Evolutionary conservation across 352 stramenopile species (phyloP).

Genomic region (Phytophthora europaea): DNA sequence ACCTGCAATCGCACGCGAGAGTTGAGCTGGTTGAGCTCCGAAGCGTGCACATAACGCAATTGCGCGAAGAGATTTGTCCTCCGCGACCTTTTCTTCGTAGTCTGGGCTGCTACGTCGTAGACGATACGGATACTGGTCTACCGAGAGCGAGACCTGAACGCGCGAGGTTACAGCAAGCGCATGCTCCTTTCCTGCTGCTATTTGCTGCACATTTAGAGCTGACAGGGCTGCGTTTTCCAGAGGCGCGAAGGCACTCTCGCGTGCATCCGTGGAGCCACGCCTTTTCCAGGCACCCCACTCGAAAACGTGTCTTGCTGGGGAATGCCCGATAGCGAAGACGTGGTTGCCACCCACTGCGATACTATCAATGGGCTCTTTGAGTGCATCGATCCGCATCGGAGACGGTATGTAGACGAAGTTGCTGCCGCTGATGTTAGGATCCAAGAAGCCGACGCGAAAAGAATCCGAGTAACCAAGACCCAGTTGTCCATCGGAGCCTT

Average conservation of each 20-base stretch:
- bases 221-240: conserved; percentile 58
- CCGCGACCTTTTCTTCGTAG: conserved; percentile 10
- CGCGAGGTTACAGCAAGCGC: conserved; percentile 59
- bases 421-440: conserved; percentile 75
- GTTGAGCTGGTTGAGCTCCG: conserved; percentile 51
- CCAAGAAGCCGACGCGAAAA: conserved; percentile 76
- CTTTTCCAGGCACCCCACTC: conserved; percentile 81
- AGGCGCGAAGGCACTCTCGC: conserved; percentile 67
- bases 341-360: conserved; percentile 76
- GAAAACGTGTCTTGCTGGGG: conserved; percentile 51
- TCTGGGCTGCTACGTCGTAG: conserved; percentile 13
- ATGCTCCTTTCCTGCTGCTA: conserved; percentile 71
- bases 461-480: conserved; percentile 70
- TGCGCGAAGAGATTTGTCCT: conserved; percentile 37
- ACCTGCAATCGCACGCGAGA: conserved; percentile 54
- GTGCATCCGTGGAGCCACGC: conserved; percentile 46
- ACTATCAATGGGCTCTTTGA: conserved; percentile 66
- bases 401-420: conserved; percentile 84
- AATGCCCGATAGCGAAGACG: conserved; percentile 62
- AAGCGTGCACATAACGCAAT: conserved; percentile 67
- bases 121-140: conserved; percentile 47
- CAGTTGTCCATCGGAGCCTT: conserved; percentile 80
- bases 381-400: conserved; percentile 59
- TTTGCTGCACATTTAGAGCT: conserved; percentile 52
- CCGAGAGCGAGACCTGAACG: conserved; percentile 56